phyloP scores from a whole-genome alignment of 2,329 filamentous ascomycete species.

The Mariannaea elegans region DNA sequence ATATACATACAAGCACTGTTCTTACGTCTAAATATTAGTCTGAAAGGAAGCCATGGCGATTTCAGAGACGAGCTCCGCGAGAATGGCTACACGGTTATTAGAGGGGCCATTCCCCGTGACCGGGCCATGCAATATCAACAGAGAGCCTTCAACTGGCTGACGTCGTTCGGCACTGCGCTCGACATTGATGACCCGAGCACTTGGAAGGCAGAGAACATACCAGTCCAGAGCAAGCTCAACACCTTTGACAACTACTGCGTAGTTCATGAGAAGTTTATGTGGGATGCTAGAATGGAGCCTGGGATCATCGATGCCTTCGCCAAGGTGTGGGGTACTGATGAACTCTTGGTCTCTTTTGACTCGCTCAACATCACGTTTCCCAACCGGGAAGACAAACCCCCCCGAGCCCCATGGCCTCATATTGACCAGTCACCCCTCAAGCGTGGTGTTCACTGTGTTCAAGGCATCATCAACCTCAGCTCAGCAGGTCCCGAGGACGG shows the following conservation, averaged over 20 bases:
- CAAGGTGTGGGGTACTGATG: constrained; percentile 3
- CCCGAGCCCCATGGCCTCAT: background rate
- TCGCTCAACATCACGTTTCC: constrained; percentile 8
- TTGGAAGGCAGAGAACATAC: constrained; percentile 1
- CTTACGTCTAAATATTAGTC: background rate
- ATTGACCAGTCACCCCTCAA: constrained; percentile 3
- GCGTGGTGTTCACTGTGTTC: constrained; percentile 3
- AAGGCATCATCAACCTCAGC: constrained; percentile 1
- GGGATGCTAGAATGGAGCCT: constrained; percentile 9
- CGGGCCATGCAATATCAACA: background rate
- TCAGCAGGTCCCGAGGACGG: background rate
- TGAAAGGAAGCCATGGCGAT: background rate
- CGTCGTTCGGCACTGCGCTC: background rate
- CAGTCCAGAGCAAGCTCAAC: constrained; percentile 2
- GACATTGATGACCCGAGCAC: background rate
- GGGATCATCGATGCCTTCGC: background rate
- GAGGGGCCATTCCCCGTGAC: background rate
- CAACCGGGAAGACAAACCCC: constrained; percentile 3
- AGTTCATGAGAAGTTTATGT: constrained; percentile 8
- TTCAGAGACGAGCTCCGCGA: background rate
- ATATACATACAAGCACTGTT: too few relatives aligned
- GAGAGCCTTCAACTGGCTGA: background rate
- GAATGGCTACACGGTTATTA: background rate
- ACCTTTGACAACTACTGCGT: background rate
- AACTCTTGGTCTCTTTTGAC: constrained; percentile 2